Conservation (phyloP, 441 rosid genomes). For the Syzygium malaccense region DNA sequence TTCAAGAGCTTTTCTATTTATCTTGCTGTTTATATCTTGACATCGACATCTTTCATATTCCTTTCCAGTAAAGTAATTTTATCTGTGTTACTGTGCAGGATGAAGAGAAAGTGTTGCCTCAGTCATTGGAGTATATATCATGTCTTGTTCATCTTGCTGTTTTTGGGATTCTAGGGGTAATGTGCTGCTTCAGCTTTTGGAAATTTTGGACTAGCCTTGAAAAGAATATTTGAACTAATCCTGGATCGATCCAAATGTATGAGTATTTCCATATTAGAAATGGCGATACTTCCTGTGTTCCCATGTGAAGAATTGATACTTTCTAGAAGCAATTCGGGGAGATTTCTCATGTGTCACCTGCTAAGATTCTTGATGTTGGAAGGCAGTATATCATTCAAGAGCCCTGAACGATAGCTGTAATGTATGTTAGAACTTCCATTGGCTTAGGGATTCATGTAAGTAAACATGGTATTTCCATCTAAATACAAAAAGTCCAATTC, state of each 20-base stretch:
- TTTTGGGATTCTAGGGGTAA: constrained; percentile 93
- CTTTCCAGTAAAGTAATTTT: not conserved
- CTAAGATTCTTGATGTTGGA: not conserved
- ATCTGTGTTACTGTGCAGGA: constrained; percentile 21
- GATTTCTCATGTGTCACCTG: not conserved
- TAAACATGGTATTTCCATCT: not conserved
- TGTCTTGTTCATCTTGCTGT: constrained; percentile 66
- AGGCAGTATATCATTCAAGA: not conserved
- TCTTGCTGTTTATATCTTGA: not conserved
- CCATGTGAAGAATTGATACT: not conserved
- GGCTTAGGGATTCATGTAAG: not conserved
- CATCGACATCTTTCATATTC: not conserved
- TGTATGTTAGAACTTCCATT: not conserved
- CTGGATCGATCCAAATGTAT: not conserved
- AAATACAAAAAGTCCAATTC: not conserved
- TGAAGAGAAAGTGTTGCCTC: constrained; percentile 29
- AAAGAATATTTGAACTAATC: not conserved
- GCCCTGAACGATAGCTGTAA: not conserved
- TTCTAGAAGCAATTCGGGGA: not conserved
- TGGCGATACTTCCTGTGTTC: not conserved
- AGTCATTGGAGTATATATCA: constrained; percentile 44
- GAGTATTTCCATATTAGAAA: not conserved
- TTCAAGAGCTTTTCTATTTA: not conserved
- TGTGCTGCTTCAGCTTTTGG: not conserved
- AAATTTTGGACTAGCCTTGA: not conserved